Percentiles rank a stretch among this genome's conserved stretches.
Conservation (phyloP, 768 basidiomycete species). For the Panaeolus papilionaceus region DNA sequence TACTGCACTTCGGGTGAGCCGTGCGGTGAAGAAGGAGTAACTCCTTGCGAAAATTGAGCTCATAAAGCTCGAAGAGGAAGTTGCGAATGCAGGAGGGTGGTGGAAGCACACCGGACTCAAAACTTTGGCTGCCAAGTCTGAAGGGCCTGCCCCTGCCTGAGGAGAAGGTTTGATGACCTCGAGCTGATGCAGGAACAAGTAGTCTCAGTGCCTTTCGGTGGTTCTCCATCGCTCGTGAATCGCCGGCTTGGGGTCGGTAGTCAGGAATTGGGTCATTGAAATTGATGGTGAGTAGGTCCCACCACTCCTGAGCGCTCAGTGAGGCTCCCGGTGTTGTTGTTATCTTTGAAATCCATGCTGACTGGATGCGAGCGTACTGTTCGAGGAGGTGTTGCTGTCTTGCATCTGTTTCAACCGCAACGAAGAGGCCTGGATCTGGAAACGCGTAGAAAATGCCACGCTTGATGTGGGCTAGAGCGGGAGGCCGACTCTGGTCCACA, state of each 20-base stretch:
- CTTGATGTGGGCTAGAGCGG: accelerated
- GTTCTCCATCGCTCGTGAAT: not conserved
- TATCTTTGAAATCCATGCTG: not conserved
- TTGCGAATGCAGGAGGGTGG: not conserved
- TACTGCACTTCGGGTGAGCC: not conserved
- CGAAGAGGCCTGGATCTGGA: no score
- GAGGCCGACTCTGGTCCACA: no score
- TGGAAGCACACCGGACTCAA: not conserved
- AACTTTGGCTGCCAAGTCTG: not conserved
- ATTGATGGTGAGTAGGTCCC: no score
- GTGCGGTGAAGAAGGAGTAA: not conserved
- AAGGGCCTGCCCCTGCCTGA: not conserved
- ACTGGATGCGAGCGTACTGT: not conserved
- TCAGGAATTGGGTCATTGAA: no score
- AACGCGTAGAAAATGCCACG: no score
- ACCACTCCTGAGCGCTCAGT: not conserved
- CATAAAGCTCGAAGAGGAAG: not conserved
- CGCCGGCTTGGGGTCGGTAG: not conserved
- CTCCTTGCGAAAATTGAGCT: conserved; percentile 18
- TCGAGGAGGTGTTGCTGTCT: conserved; percentile 14
- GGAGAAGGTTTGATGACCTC: not conserved
- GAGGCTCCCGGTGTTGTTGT: not conserved
- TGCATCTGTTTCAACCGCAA: not conserved
- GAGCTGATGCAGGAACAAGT: not conserved
- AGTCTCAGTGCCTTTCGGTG: not conserved